Evolutionary conservation across 78 protist species (phyloP), one percentile per base, ranked within the genome.

Genomic region (Acrasis kona): DNA sequence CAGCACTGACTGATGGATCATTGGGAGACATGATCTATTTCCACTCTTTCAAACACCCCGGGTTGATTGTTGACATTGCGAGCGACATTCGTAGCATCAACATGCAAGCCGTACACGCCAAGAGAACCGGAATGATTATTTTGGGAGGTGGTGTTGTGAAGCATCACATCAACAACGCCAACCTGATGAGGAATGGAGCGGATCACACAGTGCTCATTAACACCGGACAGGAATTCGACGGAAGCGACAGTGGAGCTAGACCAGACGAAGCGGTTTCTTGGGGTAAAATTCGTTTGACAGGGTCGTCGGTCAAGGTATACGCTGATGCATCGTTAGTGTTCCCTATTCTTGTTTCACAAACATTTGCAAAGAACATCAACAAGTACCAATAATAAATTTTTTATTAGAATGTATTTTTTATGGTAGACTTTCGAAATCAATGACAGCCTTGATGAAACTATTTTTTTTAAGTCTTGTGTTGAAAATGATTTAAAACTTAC

Each of bases 91-190:
- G 88, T 10, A 30, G 5, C 19, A 73, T 93, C 41, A 92, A 95
- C 74, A 37, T 71, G 35, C 27, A 39, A 31, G 95, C 98, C 1
- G 83, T 88, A 76, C 57, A 65, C 3, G 84, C 98, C 1, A 10
- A 41, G 61, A 30, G 85, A 35, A 86, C 95, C 5, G 99, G 99
- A 42, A 87, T 95, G 93, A 38, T 98, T 80, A 95, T 98, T 68
- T 73, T 94, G 6, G 99, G 99, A 38, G 99, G 99, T 37, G 99
- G 99, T 9, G 88, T 97, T 0, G 81, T 97, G 75, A 97, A 97
- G 83, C 99, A 97, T 71, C 99, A 97, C 88, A 97, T 97, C 37
- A 91, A 93, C 85, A 98, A 98, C 65, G 99, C 99, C 27, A 98
- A 98, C 72, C 84, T 98, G 40, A 96, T 98, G 97, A 82, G 99